Evolutionary conservation across 352 stramenopile species (phyloP), one percentile per base, ranked within the genome.

Genomic region (Elongisporangium prolatum): DNA sequence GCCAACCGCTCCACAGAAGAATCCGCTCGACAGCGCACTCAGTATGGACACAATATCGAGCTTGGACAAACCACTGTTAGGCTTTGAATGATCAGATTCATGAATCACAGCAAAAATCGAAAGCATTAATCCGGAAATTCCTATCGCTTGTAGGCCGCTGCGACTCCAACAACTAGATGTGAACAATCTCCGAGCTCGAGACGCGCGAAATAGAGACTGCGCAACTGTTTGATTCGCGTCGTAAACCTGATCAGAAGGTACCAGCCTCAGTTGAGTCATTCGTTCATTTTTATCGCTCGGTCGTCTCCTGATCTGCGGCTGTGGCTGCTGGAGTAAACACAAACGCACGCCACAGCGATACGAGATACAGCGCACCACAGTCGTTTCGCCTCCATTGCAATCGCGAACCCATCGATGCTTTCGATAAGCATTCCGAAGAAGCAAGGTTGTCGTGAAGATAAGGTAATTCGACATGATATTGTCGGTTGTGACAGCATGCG

Each of bases 391-490:
- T n/a, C n/a, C 24, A 8, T 48, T 47, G 24, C 48, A 34, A n/a
- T 55, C n/a, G 1, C 28, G 24, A 6, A 60, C 17, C 10, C 53
- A 48, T n/a, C 34, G n/a, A 25, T 50, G n/a, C 9, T 58, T 57
- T 0, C 65, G 65, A n/a, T 59, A 58, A 7, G 60, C 60, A 16
- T 72, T 72, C 3, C 65, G 65, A 3, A 63, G 10, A 7, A 72
- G 14, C 16, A 68, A 7, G 18, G 63, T 7, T 21, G 51, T 20
- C 11, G 61, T 58, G 7, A 50, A 61, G 1, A 21, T 21, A 3
- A 63, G 16, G 17, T 50, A 44, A n/a, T 68, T 72, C 11, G 60
- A 25, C 21, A 63, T 28, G 16, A 72, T 25, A 10, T 72, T 61
- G 20, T 72, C 65, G 9, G 63, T 14, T 5, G 52, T 47, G 25